Base-by-base conservation (phyloP, 2,329 filamentous ascomycete species). In the Beauveria australis region DNA sequence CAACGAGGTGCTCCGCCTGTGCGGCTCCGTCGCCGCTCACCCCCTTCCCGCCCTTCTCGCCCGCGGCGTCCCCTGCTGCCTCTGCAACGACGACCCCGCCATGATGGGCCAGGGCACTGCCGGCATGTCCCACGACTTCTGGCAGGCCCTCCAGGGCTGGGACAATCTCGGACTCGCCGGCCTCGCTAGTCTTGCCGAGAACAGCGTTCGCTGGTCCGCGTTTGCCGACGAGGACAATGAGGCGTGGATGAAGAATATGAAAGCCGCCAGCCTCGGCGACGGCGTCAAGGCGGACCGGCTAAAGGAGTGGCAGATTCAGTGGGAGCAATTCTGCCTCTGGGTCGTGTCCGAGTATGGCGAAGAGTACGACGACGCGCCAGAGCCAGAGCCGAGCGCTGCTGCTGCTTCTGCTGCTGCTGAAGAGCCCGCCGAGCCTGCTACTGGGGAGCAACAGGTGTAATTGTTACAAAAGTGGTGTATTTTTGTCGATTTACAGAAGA, bases 311-410 rank as follows among this genome's bases (percentile, higher is more conserved):
- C 82, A 84, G 54, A 75, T 84, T 41, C 84, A 89, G 66, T 97
- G 92, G 85, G 93, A 97, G 77, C 81, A 84, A 69, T 97, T 94
- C 71, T 97, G 92, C 70, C 80, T 91, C 59, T 97, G 92, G 92
- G 80, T 97, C 49, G 88, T 96, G 10, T 79, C 86, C 43, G 89
- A 96, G 75, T 96, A 83, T 67, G 81, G 78, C 9, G 79, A 81
- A 0, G 85, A 92, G 73, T 93, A 83, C 59, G 78, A 72, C 40
- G 72, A 73, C 8, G 69, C 54, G 30, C 67, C 60, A 0, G 68
- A 71, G 14, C 30, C 59, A 3, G 60, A 62, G 26, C 24, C 46
- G 14, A 66, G 64, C 6, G 59, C 55, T 16, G 52, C 46, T 16
- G 52, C 46, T 5, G 49, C 7, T 10, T 61, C 56, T 14, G 59